A percentile compares a stretch with the other conserved stretches of the same genome.
These are phyloP conservation scores for Cryptococcus wingfieldii DNA, from an alignment of 1,284 basidiomycete species.

Conservation along the genomic window DNA sequence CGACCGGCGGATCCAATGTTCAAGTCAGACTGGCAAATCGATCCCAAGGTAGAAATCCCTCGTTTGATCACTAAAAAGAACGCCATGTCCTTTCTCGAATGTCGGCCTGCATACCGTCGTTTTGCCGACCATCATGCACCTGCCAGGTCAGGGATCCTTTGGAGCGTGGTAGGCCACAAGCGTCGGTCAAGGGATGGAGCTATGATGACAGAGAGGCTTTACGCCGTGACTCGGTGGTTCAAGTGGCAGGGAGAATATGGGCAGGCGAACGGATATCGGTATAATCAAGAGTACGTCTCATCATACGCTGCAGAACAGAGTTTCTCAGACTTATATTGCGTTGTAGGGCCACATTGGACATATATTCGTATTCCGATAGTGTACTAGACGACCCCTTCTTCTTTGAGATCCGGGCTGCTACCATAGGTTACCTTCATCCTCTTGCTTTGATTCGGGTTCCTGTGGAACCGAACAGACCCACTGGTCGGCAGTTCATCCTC, in stretches of 20 bases:
- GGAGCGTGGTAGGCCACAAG: no score
- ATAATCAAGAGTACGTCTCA: background rate
- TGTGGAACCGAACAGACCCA: background rate
- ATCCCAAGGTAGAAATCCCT: no score
- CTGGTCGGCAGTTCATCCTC: background rate
- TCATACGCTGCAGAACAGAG: background rate
- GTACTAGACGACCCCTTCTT: background rate
- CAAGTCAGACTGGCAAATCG: no score
- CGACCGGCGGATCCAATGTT: no score
- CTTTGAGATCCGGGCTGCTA: background rate
- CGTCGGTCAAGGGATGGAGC: no score
- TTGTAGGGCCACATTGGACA: background rate
- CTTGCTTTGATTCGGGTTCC: background rate
- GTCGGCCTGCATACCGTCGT: no score
- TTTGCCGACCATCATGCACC: no score
- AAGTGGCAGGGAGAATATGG: background rate
- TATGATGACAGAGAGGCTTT: no score
- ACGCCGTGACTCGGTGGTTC: background rate
- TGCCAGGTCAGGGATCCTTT: no score
- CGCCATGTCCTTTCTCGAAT: no score
- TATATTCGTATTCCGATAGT: background rate
- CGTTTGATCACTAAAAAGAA: no score
- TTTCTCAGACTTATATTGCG: background rate
- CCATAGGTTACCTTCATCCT: background rate
- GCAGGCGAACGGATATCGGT: background rate